Base-by-base conservation (phyloP, 1,139 yeast species). In the Hansenula anomala region DNA sequence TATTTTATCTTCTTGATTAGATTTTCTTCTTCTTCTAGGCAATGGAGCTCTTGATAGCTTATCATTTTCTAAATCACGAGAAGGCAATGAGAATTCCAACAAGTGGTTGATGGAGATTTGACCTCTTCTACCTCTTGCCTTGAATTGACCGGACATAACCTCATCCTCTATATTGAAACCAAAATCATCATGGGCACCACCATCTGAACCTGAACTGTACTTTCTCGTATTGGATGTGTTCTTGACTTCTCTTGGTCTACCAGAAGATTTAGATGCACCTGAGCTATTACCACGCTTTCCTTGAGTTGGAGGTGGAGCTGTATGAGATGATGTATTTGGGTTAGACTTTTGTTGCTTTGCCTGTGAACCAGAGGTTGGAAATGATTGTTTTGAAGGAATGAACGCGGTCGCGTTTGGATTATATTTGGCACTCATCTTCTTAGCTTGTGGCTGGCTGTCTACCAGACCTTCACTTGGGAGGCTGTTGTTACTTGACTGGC, bases 81-180 rank as follows among this genome's bases (percentile, higher is more conserved):
- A 75, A 50, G 83, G 68, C n/a, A 79, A 66, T 45, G 73, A 75
- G 48, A 79, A 80, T 37, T 80, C 82, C 37, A 83, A 58, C 41
- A 83, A 61, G 58, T 81, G 88, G 48, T 78, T 78, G 34, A 80
- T 76, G 13, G 83, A 75, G 19, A 79, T 66, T 49, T 74, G 76
- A 15, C 80, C 78, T 55, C 69, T 75, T 42, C 72, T 67, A 17
- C 71, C 73, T 33, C 54, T 56, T 4, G 63, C 41, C 39, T 60
- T 64, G 31, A 61, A 52, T 15, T 60, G 52, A 1, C 67, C 64
- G 31, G 52, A 48, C 11, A 55, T 52, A 12, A 66, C 43, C 39
- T 66, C 63, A 34, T 68, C 69, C 36, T 63, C 61, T n/a, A 64
- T 47, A 23, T 59, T 52, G 5, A 55, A 30, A 34, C 56, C 59